A percentile compares a stretch with the other conserved stretches of the same genome.
phyloP scores from a whole-genome alignment of 2,329 filamentous ascomycete species.

The Magnaporthiopsis rhizophila region DNA sequence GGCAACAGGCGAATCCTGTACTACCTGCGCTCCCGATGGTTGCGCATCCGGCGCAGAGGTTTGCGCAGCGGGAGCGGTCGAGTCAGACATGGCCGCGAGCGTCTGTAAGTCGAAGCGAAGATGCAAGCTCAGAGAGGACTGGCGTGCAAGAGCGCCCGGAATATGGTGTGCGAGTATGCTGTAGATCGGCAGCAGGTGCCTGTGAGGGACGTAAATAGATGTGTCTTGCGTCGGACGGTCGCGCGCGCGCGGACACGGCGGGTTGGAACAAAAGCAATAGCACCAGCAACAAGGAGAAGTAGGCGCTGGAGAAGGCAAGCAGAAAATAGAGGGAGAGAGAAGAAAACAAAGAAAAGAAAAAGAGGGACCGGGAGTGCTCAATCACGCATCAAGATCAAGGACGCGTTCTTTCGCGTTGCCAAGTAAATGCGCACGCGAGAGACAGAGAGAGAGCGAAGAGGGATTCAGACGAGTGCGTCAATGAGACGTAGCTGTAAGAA shows the following conservation, averaged over 20 bases:
- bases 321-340: background rate
- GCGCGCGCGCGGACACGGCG: background rate
- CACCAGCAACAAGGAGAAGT: background rate
- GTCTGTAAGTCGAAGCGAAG: background rate
- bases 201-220: background rate
- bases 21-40: background rate
- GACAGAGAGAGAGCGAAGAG: background rate
- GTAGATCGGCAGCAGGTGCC: background rate
- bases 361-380: background rate
- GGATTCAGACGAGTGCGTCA: background rate
- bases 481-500: background rate
- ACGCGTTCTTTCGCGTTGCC: conserved; percentile 7
- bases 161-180: background rate
- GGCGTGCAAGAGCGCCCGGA: too few species aligned
- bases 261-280: background rate
- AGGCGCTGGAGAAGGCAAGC: background rate
- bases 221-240: background rate
- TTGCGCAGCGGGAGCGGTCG: conserved; percentile 1
- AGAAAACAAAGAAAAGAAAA: background rate
- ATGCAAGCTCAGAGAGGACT: background rate
- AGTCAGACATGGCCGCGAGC: conserved; percentile 1
- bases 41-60: background rate
- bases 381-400: conserved; percentile 3
- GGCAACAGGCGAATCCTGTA: conserved; percentile 6
- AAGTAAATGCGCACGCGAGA: conserved; percentile 3